Percentiles rank a stretch among this genome's conserved stretches.
phyloP scores from a whole-genome alignment of 2,329 filamentous ascomycete species.

The Pseudocercospora crystallina region DNA sequence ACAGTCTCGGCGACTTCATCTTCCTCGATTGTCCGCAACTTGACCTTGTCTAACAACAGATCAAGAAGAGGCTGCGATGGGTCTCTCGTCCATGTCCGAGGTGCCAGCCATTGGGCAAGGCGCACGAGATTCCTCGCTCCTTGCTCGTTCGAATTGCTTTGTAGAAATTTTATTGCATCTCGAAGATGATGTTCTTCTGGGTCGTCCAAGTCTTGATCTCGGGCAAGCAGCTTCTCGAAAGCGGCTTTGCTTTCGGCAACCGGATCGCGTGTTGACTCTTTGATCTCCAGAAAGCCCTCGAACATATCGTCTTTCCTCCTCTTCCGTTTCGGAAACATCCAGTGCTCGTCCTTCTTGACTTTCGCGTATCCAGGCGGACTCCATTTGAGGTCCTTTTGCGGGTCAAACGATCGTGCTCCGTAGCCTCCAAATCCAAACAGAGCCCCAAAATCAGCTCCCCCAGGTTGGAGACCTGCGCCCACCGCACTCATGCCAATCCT shows the following conservation, averaged over 20 bases:
- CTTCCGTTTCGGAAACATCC: slow-evolving; percentile 16
- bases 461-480: slow-evolving; percentile 10
- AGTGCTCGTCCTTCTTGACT: slow-evolving; percentile 14
- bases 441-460: slow-evolving; percentile 29
- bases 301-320: slow-evolving; percentile 13
- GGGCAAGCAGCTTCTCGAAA: slow-evolving; percentile 24
- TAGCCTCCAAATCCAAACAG: slow-evolving; percentile 29
- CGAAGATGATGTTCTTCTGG: slow-evolving; percentile 10
- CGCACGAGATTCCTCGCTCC: slow-evolving; percentile 23
- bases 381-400: slow-evolving; percentile 28
- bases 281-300: slow-evolving; percentile 14
- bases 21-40: slow-evolving; percentile 16
- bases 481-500: slow-evolving; percentile 47
- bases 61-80: slow-evolving; percentile 1
- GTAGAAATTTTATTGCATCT: slow-evolving; percentile 24
- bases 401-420: slow-evolving; percentile 16
- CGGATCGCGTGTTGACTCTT: slow-evolving; percentile 7
- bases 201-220: neutral
- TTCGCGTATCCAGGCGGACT: slow-evolving; percentile 23
- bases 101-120: slow-evolving; percentile 25
- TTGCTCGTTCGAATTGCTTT: slow-evolving; percentile 23
- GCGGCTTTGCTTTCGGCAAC: slow-evolving; percentile 21
- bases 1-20: slow-evolving; percentile 12
- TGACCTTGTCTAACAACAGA: slow-evolving; percentile 23
- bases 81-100: neutral